These are phyloP conservation scores for Penicillium ochrochloron DNA, from an alignment of 495 filamentous ascomycete species.

Conservation along the genomic window DNA sequence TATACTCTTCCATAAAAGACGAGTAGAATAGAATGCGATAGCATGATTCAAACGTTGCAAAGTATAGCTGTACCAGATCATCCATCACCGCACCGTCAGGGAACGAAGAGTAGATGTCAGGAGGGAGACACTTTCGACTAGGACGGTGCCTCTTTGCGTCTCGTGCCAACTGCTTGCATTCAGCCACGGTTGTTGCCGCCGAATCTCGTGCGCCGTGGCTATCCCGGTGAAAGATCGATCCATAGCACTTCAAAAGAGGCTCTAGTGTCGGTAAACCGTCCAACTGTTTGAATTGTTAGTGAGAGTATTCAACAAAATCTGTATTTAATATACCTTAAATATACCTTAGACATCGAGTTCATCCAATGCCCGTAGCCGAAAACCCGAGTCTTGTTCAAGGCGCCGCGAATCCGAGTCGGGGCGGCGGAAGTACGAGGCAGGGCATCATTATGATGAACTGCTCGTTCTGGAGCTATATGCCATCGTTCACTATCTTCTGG, in stretches of 20 bases:
- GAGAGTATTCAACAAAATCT: neutral
- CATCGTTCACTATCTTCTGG: neutral
- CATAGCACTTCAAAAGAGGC: neutral
- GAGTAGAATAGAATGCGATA: conserved; percentile 52
- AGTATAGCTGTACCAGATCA: conserved; percentile 48
- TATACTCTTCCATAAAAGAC: conserved; percentile 52
- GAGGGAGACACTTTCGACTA: conserved; percentile 28
- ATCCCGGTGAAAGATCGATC: neutral
- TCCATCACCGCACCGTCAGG: conserved; percentile 43
- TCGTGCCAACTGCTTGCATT: conserved; percentile 36
- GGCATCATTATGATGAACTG: neutral
- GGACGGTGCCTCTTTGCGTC: conserved; percentile 31
- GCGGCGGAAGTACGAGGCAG: conserved; percentile 31
- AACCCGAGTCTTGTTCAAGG: conserved; percentile 35
- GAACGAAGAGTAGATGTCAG: conserved; percentile 24
- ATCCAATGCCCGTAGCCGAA: conserved; percentile 41
- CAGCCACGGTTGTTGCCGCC: conserved; percentile 6
- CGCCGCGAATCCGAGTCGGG: conserved; percentile 25
- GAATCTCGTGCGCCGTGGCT: neutral
- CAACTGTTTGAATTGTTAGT: neutral
- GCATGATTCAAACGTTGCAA: conserved; percentile 52
- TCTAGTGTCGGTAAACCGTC: neutral
- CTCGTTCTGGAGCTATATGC: conserved; percentile 1
- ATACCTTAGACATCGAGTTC: conserved; percentile 35
- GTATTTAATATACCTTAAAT: no score